Evolutionary conservation across 768 basidiomycete species (phyloP).

Genomic region (Collybiopsis confluens): DNA sequence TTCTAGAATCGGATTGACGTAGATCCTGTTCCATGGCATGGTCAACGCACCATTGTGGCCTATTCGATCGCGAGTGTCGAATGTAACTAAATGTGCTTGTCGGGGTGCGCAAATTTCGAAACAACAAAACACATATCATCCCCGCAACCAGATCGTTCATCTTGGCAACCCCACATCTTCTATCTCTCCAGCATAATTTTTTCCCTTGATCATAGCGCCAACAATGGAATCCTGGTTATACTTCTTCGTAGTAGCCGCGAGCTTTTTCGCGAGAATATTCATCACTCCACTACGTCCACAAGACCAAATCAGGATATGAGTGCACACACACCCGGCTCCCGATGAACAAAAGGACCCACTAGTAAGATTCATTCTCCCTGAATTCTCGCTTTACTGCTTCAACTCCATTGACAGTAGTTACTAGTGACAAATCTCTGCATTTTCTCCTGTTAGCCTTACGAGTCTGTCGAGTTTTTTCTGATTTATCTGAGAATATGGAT

Average conservation of each 20-base stretch:
- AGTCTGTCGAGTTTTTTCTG: background rate
- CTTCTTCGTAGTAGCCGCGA: background rate
- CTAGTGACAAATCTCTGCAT: background rate
- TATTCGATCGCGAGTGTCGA: background rate
- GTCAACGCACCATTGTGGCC: background rate
- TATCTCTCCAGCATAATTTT: background rate
- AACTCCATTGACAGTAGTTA: background rate
- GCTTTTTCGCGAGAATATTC: background rate
- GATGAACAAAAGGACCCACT: background rate
- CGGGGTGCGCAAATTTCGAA: background rate
- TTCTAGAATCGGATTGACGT: too few species aligned
- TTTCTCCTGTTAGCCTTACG: background rate
- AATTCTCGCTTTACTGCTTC: background rate
- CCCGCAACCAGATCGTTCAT: conserved; percentile 1
- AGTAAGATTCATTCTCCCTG: background rate
- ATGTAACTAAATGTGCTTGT: background rate
- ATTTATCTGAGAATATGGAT: background rate
- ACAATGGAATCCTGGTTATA: background rate
- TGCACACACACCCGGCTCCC: too few species aligned
- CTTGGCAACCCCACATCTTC: background rate
- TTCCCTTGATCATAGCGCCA: background rate
- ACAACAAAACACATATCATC: background rate
- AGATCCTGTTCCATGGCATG: background rate
- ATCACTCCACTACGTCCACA: background rate
- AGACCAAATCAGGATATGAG: background rate